These are phyloP conservation scores for Aspergillus brunneoviolaceus DNA, from an alignment of 2,329 filamentous ascomycete genomes.

Conservation along the genomic window DNA sequence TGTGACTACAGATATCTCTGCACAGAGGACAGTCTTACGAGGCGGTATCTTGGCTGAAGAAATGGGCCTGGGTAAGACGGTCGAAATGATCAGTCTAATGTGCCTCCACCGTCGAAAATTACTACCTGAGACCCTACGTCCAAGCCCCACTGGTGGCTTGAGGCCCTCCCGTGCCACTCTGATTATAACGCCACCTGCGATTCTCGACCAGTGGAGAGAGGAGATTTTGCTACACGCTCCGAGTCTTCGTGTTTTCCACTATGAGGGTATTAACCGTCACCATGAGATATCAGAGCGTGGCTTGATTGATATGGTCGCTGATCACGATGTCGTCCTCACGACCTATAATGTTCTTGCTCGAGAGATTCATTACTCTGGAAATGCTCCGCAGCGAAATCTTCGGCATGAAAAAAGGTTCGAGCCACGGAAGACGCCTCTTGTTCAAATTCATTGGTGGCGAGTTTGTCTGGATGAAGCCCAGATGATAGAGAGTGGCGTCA, in stretches of 20 bases:
- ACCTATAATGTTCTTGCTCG: slow-evolving; percentile 69
- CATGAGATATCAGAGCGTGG: slow-evolving; percentile 38
- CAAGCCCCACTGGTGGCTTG: slow-evolving; percentile 26
- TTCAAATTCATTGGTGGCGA: slow-evolving; percentile 84
- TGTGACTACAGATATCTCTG: slow-evolving; percentile 37
- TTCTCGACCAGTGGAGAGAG: slow-evolving; percentile 63
- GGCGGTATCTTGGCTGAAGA: slow-evolving; percentile 53
- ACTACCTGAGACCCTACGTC: slow-evolving; percentile 12
- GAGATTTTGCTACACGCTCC: slow-evolving; percentile 61
- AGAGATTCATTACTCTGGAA: slow-evolving; percentile 75
- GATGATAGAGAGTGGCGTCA: slow-evolving; percentile 88
- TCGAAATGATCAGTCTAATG: slow-evolving; percentile 50
- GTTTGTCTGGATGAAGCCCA: slow-evolving; percentile 71
- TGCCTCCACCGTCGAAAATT: slow-evolving; percentile 38
- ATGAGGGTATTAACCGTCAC: slow-evolving; percentile 52
- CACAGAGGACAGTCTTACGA: slow-evolving; percentile 25
- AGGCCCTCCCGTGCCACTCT: slow-evolving; percentile 55
- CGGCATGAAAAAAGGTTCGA: slow-evolving; percentile 64
- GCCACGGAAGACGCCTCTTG: slow-evolving; percentile 70
- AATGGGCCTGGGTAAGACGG: slow-evolving; percentile 53
- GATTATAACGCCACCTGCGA: slow-evolving; percentile 62
- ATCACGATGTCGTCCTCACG: slow-evolving; percentile 59
- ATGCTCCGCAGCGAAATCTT: slow-evolving; percentile 69
- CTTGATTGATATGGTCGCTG: slow-evolving; percentile 48
- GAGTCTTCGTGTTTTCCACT: slow-evolving; percentile 55